phyloP scores from a whole-genome alignment of 768 basidiomycete genomes.

The Ramaria rubella region DNA sequence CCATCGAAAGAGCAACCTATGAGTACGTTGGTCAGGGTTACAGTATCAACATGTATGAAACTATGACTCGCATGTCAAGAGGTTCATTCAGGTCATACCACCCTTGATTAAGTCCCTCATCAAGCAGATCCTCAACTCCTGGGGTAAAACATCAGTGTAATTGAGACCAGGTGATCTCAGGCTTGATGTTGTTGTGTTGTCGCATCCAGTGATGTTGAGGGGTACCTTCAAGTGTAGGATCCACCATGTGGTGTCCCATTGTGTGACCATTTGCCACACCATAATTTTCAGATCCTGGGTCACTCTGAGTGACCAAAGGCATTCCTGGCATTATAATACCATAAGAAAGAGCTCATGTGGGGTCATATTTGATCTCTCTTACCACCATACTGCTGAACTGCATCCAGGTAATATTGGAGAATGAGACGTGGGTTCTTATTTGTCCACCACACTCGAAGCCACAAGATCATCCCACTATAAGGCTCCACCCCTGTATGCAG shows the following conservation, averaged over 20 bases:
- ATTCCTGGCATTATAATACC: no score
- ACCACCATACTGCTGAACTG: slow-evolving; percentile 18
- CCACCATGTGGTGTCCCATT: slow-evolving; percentile 30
- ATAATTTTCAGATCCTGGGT: no score
- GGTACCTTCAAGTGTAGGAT: slow-evolving; percentile 31
- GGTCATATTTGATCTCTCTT: slow-evolving; percentile 32
- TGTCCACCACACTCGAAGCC: slow-evolving; percentile 39
- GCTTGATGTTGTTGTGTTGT: slow-evolving; percentile 34
- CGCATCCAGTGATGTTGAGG: slow-evolving; percentile 37
- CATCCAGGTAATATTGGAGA: slow-evolving; percentile 29
- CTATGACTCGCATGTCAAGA: neutral
- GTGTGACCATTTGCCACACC: slow-evolving; percentile 39
- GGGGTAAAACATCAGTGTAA: slow-evolving; percentile 24
- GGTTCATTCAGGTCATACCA: neutral
- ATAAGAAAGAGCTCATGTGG: slow-evolving; percentile 42
- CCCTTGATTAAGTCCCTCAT: slow-evolving; percentile 24
- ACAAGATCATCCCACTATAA: slow-evolving; percentile 26
- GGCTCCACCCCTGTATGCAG: no score
- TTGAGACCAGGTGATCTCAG: slow-evolving; percentile 33
- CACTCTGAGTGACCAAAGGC: no score
- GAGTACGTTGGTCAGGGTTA: neutral
- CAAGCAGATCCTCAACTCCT: slow-evolving; percentile 32
- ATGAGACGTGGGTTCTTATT: slow-evolving; percentile 28
- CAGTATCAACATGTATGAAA: neutral
- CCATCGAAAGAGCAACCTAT: slow-evolving; percentile 37